These are phyloP conservation scores for Pleurotus sapidus DNA, from an alignment of 768 basidiomycete species.

Conservation along the genomic window DNA sequence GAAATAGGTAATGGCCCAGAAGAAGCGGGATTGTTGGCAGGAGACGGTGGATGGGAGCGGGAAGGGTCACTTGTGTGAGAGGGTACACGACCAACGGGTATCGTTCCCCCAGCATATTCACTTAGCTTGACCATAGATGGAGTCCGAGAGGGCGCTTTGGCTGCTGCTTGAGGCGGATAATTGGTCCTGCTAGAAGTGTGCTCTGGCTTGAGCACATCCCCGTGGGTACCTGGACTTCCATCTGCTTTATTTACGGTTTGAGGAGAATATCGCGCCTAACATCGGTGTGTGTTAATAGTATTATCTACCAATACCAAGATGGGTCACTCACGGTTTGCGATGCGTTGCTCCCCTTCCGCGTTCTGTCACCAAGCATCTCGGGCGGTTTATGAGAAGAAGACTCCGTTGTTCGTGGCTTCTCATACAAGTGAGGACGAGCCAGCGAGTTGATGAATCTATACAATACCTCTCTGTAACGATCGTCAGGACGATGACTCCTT, in stretches of 20 bases:
- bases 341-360: slow-evolving; percentile 2
- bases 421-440: no score
- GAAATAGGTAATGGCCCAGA: not conserved
- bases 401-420: not conserved
- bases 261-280: slow-evolving; percentile 2
- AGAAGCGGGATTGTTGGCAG: not conserved
- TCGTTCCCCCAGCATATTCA: not conserved
- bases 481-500: not conserved
- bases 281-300: not conserved
- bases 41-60: slow-evolving; percentile 2
- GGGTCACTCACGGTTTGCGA: not conserved
- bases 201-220: not conserved
- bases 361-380: not conserved
- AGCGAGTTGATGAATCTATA: no score
- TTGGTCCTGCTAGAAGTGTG: not conserved
- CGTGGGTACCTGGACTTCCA: not conserved
- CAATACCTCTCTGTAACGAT: slow-evolving; percentile 2
- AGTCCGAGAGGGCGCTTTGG: not conserved
- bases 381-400: not conserved
- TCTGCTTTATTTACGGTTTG: not conserved
- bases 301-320: not conserved
- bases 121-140: slow-evolving; percentile 4
- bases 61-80: not conserved
- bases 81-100: not conserved
- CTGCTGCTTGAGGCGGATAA: not conserved